Evolutionary conservation across 2,329 filamentous ascomycete genomes (phyloP).

Genomic region (Colletotrichum endophyticum): DNA sequence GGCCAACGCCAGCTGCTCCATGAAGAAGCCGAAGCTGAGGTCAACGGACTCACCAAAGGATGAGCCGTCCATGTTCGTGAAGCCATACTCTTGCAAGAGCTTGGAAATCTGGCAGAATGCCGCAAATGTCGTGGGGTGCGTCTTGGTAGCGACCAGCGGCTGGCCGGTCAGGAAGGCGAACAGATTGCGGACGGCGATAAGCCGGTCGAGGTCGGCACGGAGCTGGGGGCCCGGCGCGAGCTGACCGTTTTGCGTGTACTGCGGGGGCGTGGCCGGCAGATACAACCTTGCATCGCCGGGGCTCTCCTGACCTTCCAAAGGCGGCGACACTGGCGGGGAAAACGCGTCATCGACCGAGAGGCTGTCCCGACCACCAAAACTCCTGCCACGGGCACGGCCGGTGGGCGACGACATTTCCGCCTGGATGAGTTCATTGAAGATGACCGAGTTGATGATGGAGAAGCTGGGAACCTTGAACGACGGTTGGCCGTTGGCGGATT

Average conservation of each 20-base stretch:
- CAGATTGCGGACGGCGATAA: constrained; percentile 66
- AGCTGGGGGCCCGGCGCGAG: constrained; percentile 36
- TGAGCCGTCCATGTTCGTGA: constrained; percentile 59
- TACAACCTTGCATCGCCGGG: constrained; percentile 55
- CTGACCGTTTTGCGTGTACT: constrained; percentile 31
- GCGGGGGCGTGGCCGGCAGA: constrained; percentile 51
- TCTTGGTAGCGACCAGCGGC: constrained; percentile 63
- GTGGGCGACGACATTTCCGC: constrained; percentile 41
- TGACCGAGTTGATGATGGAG: constrained; percentile 57
- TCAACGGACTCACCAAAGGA: constrained; percentile 66
- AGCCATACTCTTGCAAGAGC: constrained; percentile 62
- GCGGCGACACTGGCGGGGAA: constrained; percentile 41
- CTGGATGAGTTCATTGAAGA: constrained; percentile 59
- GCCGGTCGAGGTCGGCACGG: constrained; percentile 52
- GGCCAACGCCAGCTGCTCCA: constrained; percentile 76
- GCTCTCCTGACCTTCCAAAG: constrained; percentile 34
- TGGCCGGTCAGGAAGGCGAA: constrained; percentile 71
- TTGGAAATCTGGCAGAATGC: constrained; percentile 59
- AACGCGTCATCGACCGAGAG: constrained; percentile 55
- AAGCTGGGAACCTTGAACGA: constrained; percentile 66
- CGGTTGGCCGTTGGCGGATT: constrained; percentile 52
- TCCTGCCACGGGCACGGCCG: constrained; percentile 39
- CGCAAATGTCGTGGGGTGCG: constrained; percentile 55
- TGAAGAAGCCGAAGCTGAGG: constrained; percentile 74
- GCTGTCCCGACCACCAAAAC: constrained; percentile 52